A percentile compares a stretch with the other conserved stretches of the same genome.
phyloP scores from a whole-genome alignment of 805 yeast species.

The Schizosaccharomyces lindneri region DNA sequence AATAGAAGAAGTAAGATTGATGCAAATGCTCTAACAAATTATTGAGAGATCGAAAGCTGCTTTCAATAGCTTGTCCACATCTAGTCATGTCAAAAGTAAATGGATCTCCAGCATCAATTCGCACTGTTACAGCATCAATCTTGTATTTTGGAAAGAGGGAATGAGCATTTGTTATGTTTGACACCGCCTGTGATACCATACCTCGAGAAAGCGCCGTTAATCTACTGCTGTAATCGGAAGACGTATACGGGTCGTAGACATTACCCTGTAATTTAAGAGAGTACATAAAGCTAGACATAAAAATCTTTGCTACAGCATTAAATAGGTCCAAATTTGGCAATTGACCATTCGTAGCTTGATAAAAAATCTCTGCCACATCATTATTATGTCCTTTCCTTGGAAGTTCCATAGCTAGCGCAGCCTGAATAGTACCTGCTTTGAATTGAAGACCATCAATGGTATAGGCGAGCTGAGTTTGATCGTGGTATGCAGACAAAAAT shows the following conservation, averaged over 20 bases:
- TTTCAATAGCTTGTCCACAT: conserved; percentile 74
- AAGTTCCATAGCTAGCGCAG: conserved; percentile 66
- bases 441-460: conserved; percentile 24
- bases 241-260: conserved; percentile 18
- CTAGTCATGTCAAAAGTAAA: conserved; percentile 16
- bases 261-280: conserved; percentile 36
- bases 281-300: conserved; percentile 47
- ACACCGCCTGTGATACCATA: conserved; percentile 36
- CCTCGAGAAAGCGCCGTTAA: conserved; percentile 37
- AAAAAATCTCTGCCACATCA: conserved; percentile 32
- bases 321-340: conserved; percentile 78
- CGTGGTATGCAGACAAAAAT: conserved; percentile 88
- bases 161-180: conserved; percentile 56
- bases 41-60: conserved; percentile 66
- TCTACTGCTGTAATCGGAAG: conserved; percentile 24
- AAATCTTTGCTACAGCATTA: conserved; percentile 51
- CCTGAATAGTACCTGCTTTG: conserved; percentile 84
- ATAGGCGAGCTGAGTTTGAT: conserved; percentile 17
- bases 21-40: conserved; percentile 86
- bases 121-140: conserved; percentile 65
- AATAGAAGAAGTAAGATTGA: conserved; percentile 84
- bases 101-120: conserved; percentile 21
- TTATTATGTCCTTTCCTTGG: conserved; percentile 31
- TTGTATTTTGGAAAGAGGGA: conserved; percentile 68
- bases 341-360: conserved; percentile 85